phyloP scores from a whole-genome alignment of 176 grass and related monocot species.

The Triticum dicoccoides region DNA sequence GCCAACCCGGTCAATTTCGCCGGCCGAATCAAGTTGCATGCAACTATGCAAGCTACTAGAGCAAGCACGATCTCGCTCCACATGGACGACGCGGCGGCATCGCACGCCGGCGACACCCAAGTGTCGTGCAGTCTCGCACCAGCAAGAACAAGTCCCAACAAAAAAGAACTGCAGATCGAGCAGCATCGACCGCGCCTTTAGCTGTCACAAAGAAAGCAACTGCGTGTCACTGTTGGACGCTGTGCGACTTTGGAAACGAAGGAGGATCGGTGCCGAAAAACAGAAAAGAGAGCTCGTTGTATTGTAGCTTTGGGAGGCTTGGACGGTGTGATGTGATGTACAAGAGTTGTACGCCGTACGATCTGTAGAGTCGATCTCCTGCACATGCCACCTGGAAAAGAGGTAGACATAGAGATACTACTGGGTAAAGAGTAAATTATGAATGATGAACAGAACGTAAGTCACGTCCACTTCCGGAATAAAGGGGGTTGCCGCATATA shows the following conservation, averaged over 20 bases:
- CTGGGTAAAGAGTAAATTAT: too few species aligned
- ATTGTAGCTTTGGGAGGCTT: background rate
- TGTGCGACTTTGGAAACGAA: conserved; percentile 15
- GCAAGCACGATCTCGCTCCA: background rate
- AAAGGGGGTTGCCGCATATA: too few species aligned
- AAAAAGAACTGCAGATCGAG: background rate
- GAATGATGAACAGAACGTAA: too few species aligned
- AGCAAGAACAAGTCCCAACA: background rate
- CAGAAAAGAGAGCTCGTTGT: background rate
- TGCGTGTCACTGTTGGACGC: background rate
- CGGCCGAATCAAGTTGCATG: conserved; percentile 19
- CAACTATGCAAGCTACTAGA: background rate
- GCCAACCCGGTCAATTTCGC: background rate
- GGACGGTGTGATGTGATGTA: too few species aligned
- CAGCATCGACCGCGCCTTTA: background rate
- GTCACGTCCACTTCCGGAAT: too few species aligned
- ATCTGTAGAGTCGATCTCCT: too few species aligned
- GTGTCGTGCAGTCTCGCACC: background rate
- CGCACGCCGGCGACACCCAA: background rate
- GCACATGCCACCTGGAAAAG: too few species aligned
- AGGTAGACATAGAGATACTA: too few species aligned
- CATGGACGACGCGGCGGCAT: conserved; percentile 2
- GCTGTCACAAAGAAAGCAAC: background rate
- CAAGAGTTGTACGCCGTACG: background rate
- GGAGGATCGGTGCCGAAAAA: conserved; percentile 3